Base-by-base conservation (phyloP, 495 filamentous ascomycete species). In the Aspergillus bridgeri region DNA sequence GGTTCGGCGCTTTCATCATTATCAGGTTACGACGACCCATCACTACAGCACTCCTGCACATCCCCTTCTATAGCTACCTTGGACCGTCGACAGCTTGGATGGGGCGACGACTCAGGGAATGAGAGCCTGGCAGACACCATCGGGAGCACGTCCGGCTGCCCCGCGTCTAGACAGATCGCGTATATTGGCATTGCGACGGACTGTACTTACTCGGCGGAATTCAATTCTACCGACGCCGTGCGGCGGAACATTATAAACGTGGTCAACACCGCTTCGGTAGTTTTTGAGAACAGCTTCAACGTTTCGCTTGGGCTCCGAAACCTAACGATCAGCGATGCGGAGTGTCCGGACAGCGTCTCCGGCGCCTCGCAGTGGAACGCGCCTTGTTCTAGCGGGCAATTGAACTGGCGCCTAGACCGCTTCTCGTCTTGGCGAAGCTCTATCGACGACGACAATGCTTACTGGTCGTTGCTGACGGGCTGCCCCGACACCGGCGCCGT, bases 261-360 rank as follows among this genome's bases (percentile, higher is more conserved):
- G 68, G 85, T 96, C 63, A 93, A 93, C 72, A 74, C 82, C 13
- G 92, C 92, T 15, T 96, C 91, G 11, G 79, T 81, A 47, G 71
- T 95, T 1, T 96, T 88, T 61, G 92, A 96, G 72, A 83, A 76
- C 63, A 88, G 85, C 21, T 96, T 96, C 78, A 95, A 94, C 66
- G 90, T 96, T 67, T 88, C 89, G 0, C 79, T 96, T 17, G 90
- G 87, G 42, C 81, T 96, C 51, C 82, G 84, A 59, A 91, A 93
- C 66, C 66, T 96, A 51, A 86, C 87, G 17, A 84, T 96, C 52
- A 85, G 76, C 53, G 79, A 87, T 42, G 63, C 76, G 13, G 68
- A 69, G 24, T 96, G 92, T 69, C 90, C 91, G 3, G 79, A 78
- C 3, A 78, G 81, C 15, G 66, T 83, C 9, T 77, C 85, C 3